Percentiles rank a stretch among this genome's conserved stretches.
Evolutionary conservation across 306 rosid species (phyloP).

Genomic region (Cicer arietinum): DNA sequence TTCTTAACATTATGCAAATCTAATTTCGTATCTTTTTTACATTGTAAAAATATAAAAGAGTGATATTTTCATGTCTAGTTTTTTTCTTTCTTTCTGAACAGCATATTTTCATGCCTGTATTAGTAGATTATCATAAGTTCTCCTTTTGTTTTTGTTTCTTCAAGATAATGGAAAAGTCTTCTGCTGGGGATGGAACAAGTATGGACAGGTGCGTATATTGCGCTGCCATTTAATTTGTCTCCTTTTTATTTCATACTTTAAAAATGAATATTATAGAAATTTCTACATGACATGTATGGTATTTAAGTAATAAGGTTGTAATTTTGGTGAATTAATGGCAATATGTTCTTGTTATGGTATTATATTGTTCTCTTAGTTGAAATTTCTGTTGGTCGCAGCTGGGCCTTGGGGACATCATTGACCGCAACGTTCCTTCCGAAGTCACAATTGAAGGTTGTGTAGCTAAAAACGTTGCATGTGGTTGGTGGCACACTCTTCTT

Average conservation of each 20-base stretch:
- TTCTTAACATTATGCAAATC: conserved; percentile 24
- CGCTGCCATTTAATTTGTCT: conserved; percentile 22
- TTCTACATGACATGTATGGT: background rate
- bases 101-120: background rate
- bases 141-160: conserved; percentile 44
- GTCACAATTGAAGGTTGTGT: conserved; percentile 67
- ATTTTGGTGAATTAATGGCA: background rate
- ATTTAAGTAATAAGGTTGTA: background rate
- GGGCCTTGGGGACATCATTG: conserved; percentile 93
- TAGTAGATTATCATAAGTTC: conserved; percentile 29
- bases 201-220: conserved; percentile 80
- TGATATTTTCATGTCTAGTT: background rate
- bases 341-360: conserved; percentile 24
- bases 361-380: conserved; percentile 33
- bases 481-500: conserved; percentile 99
- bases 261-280: conserved; percentile 8
- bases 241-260: conserved; percentile 23
- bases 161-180: conserved; percentile 79
- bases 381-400: conserved; percentile 64
- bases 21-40: conserved; percentile 5
- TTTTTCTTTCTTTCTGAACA: too few relatives aligned
- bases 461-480: conserved; percentile 79
- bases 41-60: background rate
- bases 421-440: conserved; percentile 85
- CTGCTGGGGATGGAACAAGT: conserved; percentile 99